Conservation (phyloP, 2,329 filamentous ascomycete species). For the Stagonosporopsis chrysanthemi region DNA sequence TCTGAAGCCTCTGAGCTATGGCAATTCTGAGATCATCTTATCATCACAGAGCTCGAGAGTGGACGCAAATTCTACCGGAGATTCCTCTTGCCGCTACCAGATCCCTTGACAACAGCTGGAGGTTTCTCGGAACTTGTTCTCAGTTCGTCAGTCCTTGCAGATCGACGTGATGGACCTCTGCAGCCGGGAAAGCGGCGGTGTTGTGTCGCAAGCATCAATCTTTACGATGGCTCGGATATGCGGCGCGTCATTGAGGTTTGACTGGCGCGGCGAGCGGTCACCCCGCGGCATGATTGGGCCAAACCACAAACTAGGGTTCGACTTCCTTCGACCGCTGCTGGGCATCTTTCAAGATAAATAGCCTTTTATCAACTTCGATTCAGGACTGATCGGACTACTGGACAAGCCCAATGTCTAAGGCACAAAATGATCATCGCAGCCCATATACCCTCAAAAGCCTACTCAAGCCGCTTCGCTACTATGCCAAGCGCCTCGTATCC, state of each 20-base stretch:
- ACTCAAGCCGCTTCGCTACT: constrained; percentile 4
- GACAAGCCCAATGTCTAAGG: background rate
- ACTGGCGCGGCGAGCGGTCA: constrained; percentile 4
- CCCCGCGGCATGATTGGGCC: constrained; percentile 14
- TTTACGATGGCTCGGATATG: background rate
- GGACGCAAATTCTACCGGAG: background rate
- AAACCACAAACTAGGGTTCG: constrained; percentile 11
- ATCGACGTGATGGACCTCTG: background rate
- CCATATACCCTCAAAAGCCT: background rate
- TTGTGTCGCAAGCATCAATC: background rate
- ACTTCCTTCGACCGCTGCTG: constrained; percentile 7
- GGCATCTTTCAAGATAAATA: background rate
- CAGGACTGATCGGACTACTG: background rate
- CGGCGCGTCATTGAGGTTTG: constrained; percentile 9
- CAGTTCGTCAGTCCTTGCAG: too few species aligned
- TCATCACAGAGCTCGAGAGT: background rate
- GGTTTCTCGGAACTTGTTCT: background rate
- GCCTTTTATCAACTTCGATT: background rate
- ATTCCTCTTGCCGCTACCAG: background rate
- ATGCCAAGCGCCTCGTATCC: constrained; percentile 21
- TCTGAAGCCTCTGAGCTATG: constrained; percentile 4
- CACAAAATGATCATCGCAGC: background rate
- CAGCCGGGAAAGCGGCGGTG: background rate
- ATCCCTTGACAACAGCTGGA: background rate
- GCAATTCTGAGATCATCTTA: background rate